Base-by-base conservation (phyloP, 768 basidiomycete genomes). In the Phaffia tasmanica region DNA sequence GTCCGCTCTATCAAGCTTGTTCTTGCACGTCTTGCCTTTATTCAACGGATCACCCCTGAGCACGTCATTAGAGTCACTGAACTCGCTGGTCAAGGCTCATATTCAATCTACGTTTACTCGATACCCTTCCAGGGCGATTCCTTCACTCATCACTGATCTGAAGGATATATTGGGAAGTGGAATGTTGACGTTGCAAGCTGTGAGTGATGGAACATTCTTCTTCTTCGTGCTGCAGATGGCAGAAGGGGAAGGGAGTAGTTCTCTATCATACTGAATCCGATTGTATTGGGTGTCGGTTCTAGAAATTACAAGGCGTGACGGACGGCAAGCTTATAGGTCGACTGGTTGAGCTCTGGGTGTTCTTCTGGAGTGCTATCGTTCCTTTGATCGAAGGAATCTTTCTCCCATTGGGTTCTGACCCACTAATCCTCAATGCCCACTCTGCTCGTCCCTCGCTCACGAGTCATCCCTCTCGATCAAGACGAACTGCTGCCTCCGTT, bases 41-140 rank as follows among this genome's bases (percentile, higher is more conserved):
- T 97, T 97, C 79, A 93, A 93, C 61, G 88, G 90, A 47, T 88
- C 92, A 73, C 86, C 87, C 2, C 80, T 97, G 23, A 82, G 85
- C 68, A 82, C 86, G 61, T 86, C 90, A 27, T 90, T 97, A 72
- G 92, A 95, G 78, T 89, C 92, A 72, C 80, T 97, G 47, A 97
- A 97, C 71, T 74, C 81, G 15, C 82, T 91, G 30, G 89, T 90
- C 29, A 84, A 82, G 72, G 81, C 84, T 4, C 90, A 93, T 72
- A 87, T 93, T 68, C 81, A 83, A 42, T 78, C 83, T 9, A 84
- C 85, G 7, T 81, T 91, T 2, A 83, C 88, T 27, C 82, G 84
- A 6, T 81, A 73, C 23, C 69, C 88, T 0, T 82, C 86, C 2
- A 86, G 83, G 69, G 86, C 89, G 6, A 76, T 95, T 50, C 78